Evolutionary conservation across 768 basidiomycete species (phyloP).

Genomic region (Cystoderma amianthinum): DNA sequence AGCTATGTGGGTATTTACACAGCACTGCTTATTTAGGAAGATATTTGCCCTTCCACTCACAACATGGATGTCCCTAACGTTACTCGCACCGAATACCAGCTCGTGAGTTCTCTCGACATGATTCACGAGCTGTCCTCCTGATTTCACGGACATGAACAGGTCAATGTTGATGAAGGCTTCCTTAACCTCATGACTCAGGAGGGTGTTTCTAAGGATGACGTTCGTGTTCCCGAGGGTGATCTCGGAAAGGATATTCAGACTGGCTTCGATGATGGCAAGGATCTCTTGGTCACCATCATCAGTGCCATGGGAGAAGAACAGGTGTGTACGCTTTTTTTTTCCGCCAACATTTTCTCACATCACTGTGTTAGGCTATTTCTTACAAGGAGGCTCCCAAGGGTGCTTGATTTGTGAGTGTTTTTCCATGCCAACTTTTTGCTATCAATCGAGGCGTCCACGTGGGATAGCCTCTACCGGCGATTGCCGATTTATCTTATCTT

Average conservation of each 20-base stretch:
- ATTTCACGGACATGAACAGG: no score
- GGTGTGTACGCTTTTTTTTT: constrained; percentile 23
- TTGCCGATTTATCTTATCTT: neutral
- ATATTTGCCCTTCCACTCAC: constrained; percentile 95
- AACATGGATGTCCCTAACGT: constrained; percentile 99
- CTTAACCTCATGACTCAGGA: constrained; percentile 89
- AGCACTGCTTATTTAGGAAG: constrained; percentile 48
- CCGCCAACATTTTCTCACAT: constrained; percentile 2
- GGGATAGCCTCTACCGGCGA: neutral
- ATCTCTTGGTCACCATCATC: constrained; percentile 81
- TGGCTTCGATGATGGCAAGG: constrained; percentile 82
- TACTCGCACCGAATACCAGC: constrained; percentile 79
- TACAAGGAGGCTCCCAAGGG: constrained; percentile 85
- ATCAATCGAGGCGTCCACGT: no score
- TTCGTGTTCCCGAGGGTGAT: constrained; percentile 84
- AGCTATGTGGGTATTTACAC: neutral
- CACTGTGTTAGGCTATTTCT: constrained; percentile 56
- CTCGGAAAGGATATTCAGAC: constrained; percentile 64
- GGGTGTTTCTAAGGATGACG: constrained; percentile 85
- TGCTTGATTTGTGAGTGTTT: neutral
- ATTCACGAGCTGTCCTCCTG: constrained; percentile 6
- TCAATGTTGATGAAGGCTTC: constrained; percentile 91
- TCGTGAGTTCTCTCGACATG: constrained; percentile 42
- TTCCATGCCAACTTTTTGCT: no score
- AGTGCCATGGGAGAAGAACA: constrained; percentile 92